phyloP scores from a whole-genome alignment of 2,329 filamentous ascomycete species.

The Botryotinia convoluta region DNA sequence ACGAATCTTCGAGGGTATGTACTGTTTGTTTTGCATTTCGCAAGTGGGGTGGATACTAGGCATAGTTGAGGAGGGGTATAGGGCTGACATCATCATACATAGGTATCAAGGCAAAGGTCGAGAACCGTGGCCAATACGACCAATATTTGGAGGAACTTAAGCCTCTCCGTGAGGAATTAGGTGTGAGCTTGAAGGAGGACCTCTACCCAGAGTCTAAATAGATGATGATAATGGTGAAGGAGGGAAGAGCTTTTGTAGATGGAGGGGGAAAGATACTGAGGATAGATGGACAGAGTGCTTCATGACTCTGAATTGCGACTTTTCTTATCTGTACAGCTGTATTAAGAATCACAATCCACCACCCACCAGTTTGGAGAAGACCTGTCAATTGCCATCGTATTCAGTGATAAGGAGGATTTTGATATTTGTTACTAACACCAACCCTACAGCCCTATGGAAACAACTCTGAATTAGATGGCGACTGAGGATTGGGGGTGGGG shows the following conservation, averaged over 20 bases:
- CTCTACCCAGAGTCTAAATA: conserved; percentile 67
- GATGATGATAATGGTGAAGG: conserved; percentile 24
- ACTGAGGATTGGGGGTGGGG: no score
- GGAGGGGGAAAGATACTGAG: conserved; percentile 25
- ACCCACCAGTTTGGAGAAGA: conserved; percentile 23
- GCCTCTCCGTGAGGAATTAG: conserved; percentile 88
- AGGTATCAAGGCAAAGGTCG: conserved; percentile 99
- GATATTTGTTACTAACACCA: neutral
- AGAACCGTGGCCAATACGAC: conserved; percentile 96
- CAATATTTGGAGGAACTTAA: conserved; percentile 94
- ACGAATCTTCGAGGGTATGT: conserved; percentile 94
- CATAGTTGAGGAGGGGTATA: conserved; percentile 96
- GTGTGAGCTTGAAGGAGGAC: conserved; percentile 86
- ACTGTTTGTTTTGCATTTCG: conserved; percentile 21
- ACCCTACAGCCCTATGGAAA: no score
- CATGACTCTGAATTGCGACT: conserved; percentile 30
- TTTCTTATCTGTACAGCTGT: conserved; percentile 39
- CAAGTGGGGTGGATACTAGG: conserved; percentile 74
- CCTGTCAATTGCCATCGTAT: conserved; percentile 6
- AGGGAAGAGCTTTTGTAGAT: conserved; percentile 28
- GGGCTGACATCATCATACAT: conserved; percentile 27
- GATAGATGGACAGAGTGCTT: conserved; percentile 26
- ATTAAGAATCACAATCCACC: conserved; percentile 38
- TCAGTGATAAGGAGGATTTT: conserved; percentile 11
- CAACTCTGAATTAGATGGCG: no score